Conservation (phyloP, 1,284 basidiomycete species). For the Rhodotorula sp. region DNA sequence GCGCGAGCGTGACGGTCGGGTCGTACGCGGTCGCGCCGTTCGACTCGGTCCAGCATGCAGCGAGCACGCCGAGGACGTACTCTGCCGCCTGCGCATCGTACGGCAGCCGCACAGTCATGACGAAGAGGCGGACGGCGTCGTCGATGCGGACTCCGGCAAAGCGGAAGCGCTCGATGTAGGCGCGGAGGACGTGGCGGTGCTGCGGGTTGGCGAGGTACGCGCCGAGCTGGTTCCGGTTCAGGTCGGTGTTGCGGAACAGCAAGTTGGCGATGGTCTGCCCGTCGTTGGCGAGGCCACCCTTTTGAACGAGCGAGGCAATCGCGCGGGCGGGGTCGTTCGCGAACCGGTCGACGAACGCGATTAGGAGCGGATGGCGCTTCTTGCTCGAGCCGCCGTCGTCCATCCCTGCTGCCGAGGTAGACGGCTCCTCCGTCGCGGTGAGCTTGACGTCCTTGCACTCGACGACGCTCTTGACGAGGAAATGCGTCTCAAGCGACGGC, state of each 20-base stretch:
- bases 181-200: slow-evolving; percentile 71
- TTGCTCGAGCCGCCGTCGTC: slow-evolving; percentile 15
- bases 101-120: slow-evolving; percentile 76
- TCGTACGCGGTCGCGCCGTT: slow-evolving; percentile 63
- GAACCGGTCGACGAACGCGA: slow-evolving; percentile 57
- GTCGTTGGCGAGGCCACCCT: slow-evolving; percentile 47
- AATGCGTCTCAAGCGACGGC: slow-evolving; percentile 75
- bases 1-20: slow-evolving; percentile 66
- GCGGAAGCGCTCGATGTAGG: slow-evolving; percentile 83
- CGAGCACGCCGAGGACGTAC: slow-evolving; percentile 65
- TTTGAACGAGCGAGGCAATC: slow-evolving; percentile 45
- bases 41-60: slow-evolving; percentile 83
- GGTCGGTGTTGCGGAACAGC: slow-evolving; percentile 79
- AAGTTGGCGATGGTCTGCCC: slow-evolving; percentile 43
- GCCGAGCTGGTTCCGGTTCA: slow-evolving; percentile 81
- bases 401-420: not conserved
- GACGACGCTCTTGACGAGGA: slow-evolving; percentile 83
- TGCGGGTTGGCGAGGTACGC: slow-evolving; percentile 69
- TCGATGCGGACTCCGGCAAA: slow-evolving; percentile 81
- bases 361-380: slow-evolving; percentile 43
- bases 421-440: slow-evolving; percentile 55
- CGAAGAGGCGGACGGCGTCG: slow-evolving; percentile 81
- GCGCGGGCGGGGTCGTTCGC: slow-evolving; percentile 49
- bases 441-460: slow-evolving; percentile 70
- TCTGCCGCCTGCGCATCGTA: slow-evolving; percentile 67